These are phyloP conservation scores for Entoloma clypeatum DNA, from an alignment of 1,284 basidiomycete genomes.

Conservation along the genomic window DNA sequence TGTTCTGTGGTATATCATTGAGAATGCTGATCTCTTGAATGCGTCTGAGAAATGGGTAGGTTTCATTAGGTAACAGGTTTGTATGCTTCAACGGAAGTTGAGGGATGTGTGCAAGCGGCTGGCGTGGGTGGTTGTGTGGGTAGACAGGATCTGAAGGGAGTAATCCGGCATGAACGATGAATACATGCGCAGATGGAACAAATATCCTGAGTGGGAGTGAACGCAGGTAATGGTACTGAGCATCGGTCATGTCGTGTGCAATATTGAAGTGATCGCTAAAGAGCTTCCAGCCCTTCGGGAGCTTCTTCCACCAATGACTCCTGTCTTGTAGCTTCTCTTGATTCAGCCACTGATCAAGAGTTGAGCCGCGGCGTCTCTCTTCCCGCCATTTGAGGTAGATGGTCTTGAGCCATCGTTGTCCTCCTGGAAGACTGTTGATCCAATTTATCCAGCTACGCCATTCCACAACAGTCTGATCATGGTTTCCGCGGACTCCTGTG, in stretches of 20 bases:
- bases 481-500: constrained; percentile 83
- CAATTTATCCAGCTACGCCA: constrained; percentile 83
- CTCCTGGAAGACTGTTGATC: constrained; percentile 46
- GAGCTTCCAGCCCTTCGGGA: constrained; percentile 66
- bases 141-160: constrained; percentile 65
- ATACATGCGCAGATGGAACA: constrained; percentile 71
- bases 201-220: constrained; percentile 72
- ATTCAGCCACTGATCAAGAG: constrained; percentile 43
- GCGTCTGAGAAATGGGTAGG: constrained; percentile 33
- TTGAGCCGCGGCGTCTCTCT: constrained; percentile 31
- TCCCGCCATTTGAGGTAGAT: constrained; percentile 42
- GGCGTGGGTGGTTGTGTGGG: constrained; percentile 43
- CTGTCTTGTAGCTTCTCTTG: constrained; percentile 33
- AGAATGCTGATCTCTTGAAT: constrained; percentile 62
- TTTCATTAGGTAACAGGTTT: constrained; percentile 18
- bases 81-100: constrained; percentile 20
- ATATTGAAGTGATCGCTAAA: constrained; percentile 74
- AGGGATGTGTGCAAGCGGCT: constrained; percentile 68
- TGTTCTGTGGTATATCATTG: constrained; percentile 66
- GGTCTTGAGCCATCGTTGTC: constrained; percentile 46
- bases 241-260: constrained; percentile 57
- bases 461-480: constrained; percentile 84
- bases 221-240: constrained; percentile 66
- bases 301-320: constrained; percentile 49
- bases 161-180: constrained; percentile 82